Evolutionary conservation across 352 stramenopile species (phyloP).

Genomic region (Pythium aristosporum): DNA sequence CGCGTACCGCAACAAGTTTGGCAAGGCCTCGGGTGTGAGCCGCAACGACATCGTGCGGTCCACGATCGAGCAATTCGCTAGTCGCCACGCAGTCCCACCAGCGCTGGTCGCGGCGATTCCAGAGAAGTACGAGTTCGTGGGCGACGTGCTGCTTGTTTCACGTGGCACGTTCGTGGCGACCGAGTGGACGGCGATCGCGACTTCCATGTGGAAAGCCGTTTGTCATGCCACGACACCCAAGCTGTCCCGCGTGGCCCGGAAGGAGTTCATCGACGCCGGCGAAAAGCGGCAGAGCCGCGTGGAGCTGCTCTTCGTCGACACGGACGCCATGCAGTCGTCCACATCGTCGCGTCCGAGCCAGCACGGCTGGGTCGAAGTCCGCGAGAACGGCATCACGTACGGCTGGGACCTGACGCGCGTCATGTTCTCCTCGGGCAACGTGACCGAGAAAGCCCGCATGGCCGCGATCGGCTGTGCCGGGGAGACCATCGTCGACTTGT

Average conservation of each 20-base stretch:
- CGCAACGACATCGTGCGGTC: conserved; percentile 72
- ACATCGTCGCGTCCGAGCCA: conserved; percentile 34
- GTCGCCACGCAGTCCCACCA: conserved; percentile 38
- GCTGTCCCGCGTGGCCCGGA: conserved; percentile 77
- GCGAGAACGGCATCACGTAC: conserved; percentile 94
- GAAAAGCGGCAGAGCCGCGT: conserved; percentile 84
- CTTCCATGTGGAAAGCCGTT: conserved; percentile 67
- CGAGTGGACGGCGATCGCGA: conserved; percentile 51
- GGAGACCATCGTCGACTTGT: conserved; percentile 95
- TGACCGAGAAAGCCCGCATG: conserved; percentile 96
- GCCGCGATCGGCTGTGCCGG: conserved; percentile 74
- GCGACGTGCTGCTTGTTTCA: conserved; percentile 69
- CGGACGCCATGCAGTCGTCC: conserved; percentile 33
- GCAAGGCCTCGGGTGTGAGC: conserved; percentile 66
- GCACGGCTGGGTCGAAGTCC: conserved; percentile 81
- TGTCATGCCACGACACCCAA: conserved; percentile 47
- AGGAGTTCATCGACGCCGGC: conserved; percentile 71
- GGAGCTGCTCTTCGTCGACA: conserved; percentile 64
- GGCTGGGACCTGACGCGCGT: conserved; percentile 94
- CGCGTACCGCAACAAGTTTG: conserved; percentile 73
- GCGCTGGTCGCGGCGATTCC: conserved; percentile 29
- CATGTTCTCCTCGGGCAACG: conserved; percentile 98
- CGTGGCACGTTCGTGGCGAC: conserved; percentile 60
- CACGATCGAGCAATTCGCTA: conserved; percentile 52
- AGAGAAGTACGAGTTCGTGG: conserved; percentile 78